These are phyloP conservation scores for Plasmodium fragile DNA, from an alignment of 169 alveolate genomes.

Conservation along the genomic window DNA sequence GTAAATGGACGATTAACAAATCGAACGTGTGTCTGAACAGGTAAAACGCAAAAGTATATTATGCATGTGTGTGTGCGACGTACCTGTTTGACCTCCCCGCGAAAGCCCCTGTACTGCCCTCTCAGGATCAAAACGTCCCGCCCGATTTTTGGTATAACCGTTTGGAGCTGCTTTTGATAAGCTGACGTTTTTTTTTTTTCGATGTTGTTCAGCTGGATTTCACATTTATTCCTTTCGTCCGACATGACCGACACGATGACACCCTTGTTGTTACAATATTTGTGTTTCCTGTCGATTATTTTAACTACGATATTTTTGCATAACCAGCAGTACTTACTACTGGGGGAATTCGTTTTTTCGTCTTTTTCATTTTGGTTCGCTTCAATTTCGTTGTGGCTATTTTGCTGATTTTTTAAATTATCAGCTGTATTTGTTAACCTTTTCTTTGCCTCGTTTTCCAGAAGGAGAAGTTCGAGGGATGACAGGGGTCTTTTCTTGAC, in stretches of 20 bases:
- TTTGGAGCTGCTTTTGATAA: conserved; percentile 51
- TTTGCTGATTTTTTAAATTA: neutral
- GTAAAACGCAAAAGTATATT: neutral
- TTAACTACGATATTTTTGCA: conserved; percentile 57
- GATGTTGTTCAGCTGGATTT: conserved; percentile 32
- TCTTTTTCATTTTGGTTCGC: neutral
- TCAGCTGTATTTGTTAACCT: neutral
- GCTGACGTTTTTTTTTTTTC: conserved; percentile 11
- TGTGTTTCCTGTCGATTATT: conserved; percentile 59
- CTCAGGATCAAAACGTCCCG: conserved; percentile 22
- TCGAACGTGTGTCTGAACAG: neutral
- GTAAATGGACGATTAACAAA: neutral
- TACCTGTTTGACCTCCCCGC: conserved; percentile 57
- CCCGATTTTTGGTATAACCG: conserved; percentile 72
- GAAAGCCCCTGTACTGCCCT: conserved; percentile 31
- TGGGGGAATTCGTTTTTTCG: neutral
- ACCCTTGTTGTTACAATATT: conserved; percentile 41
- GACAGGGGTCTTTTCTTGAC: conserved; percentile 65
- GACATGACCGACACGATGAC: conserved; percentile 20
- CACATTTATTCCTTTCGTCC: conserved; percentile 44
- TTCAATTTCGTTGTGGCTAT: neutral
- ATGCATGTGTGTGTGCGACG: neutral
- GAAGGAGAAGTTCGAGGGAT: conserved; percentile 43
- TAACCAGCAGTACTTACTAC: conserved; percentile 24
- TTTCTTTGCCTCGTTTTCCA: conserved; percentile 71